Percentiles rank a stretch among this genome's conserved stretches.
These are phyloP conservation scores for Myxozyma neotropica DNA, from an alignment of 805 yeast species.

Conservation along the genomic window DNA sequence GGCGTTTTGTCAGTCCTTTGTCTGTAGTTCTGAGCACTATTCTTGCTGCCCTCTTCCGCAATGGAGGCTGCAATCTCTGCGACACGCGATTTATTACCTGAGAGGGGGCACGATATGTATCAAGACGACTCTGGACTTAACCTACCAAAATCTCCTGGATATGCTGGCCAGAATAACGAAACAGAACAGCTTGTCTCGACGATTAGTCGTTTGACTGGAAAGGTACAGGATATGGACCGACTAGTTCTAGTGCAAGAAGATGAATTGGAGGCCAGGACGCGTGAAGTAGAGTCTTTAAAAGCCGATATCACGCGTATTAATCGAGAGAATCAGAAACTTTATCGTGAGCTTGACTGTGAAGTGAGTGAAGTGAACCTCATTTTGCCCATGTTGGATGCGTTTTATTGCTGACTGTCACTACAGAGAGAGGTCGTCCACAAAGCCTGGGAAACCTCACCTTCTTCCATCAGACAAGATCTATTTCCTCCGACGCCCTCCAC, in stretches of 20 bases:
- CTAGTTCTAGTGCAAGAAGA: conserved; percentile 18
- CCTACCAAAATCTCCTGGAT: background rate
- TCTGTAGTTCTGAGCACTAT: no score
- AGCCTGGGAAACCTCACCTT: background rate
- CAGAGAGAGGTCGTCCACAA: background rate
- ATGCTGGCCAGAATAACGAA: background rate
- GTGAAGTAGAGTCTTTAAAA: conserved; percentile 1
- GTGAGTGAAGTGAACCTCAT: no score
- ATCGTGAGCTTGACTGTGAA: conserved; percentile 14
- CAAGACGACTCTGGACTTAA: background rate
- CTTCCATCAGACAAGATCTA: background rate
- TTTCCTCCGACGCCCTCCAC: background rate
- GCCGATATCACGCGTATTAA: background rate
- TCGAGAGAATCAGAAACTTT: background rate
- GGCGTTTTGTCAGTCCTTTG: no score
- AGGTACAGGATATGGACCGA: conserved; percentile 13
- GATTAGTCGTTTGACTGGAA: background rate
- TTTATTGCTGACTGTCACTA: background rate
- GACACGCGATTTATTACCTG: background rate
- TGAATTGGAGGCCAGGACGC: conserved; percentile 5
- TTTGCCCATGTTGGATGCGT: background rate
- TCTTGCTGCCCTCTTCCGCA: no score
- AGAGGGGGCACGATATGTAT: background rate
- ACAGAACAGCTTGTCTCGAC: background rate
- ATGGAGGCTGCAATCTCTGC: no score